Percentiles rank a stretch among this genome's conserved stretches.
Conservation (phyloP, 2,329 filamentous ascomycete genomes). For the Ascochyta lentis region DNA sequence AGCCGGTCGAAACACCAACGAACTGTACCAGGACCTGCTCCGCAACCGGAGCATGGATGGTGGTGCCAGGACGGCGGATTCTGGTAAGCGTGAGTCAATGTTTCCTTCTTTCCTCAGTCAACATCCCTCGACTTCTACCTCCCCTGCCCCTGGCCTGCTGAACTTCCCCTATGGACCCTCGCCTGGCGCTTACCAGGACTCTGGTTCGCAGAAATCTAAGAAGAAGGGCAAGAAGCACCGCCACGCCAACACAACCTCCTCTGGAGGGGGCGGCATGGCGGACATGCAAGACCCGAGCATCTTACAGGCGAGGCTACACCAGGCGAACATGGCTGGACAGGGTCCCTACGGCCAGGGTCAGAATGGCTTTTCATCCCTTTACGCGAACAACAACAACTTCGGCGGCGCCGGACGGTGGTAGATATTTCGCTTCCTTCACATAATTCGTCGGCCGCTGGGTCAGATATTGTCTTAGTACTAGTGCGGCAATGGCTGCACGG, state of each 20-base stretch:
- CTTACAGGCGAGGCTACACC: slow-evolving; percentile 96
- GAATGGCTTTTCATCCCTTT: slow-evolving; percentile 95
- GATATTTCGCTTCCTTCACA: slow-evolving; percentile 41
- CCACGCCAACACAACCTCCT: slow-evolving; percentile 99
- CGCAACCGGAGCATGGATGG: slow-evolving; percentile 68
- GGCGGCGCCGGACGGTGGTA: slow-evolving; percentile 50
- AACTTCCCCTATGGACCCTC: slow-evolving; percentile 89
- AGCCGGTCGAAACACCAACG: slow-evolving; percentile 75
- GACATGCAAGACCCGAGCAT: slow-evolving; percentile 99
- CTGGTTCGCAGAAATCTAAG: slow-evolving; percentile 92
- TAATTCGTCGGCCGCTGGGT: slow-evolving; percentile 35
- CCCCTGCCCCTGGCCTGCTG: slow-evolving; percentile 89
- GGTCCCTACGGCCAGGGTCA: slow-evolving; percentile 84
- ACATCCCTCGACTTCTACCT: slow-evolving; percentile 81
- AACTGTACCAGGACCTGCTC: slow-evolving; percentile 79
- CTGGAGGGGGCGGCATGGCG: slow-evolving; percentile 97
- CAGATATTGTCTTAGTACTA: slow-evolving; percentile 43
- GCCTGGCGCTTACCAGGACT: slow-evolving; percentile 87
- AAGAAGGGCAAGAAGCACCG: slow-evolving; percentile 99
- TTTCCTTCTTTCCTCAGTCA: slow-evolving; percentile 91
- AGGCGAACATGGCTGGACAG: slow-evolving; percentile 81
- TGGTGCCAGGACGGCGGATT: slow-evolving; percentile 77
- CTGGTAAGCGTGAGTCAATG: slow-evolving; percentile 98
- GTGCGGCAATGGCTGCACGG: slow-evolving; percentile 46
- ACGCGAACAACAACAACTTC: slow-evolving; percentile 64